Evolutionary conservation across 805 yeast species (phyloP).

Genomic region (Hanseniaspora valbyensis): DNA sequence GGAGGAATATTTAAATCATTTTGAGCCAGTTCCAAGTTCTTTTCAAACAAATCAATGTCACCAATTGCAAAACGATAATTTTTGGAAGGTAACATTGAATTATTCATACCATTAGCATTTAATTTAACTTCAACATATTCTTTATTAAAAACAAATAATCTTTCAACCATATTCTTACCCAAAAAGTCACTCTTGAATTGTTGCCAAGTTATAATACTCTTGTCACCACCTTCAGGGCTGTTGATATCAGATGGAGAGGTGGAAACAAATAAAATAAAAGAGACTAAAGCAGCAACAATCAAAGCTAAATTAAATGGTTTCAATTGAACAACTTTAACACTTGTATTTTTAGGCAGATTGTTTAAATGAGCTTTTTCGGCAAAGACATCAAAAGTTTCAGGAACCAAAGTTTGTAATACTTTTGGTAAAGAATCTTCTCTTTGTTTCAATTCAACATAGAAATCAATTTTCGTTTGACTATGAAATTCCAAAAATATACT

Average conservation of each 20-base stretch:
- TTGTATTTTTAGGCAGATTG: slow-evolving; percentile 28
- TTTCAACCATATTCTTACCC: slow-evolving; percentile 65
- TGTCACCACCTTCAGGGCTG: slow-evolving; percentile 25
- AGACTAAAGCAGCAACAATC: slow-evolving; percentile 23
- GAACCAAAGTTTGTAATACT: neutral
- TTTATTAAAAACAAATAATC: slow-evolving; percentile 66
- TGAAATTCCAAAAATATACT: neutral
- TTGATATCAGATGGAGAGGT: slow-evolving; percentile 20
- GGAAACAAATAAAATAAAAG: slow-evolving; percentile 27
- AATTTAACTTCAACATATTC: slow-evolving; percentile 61
- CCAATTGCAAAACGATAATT: slow-evolving; percentile 67
- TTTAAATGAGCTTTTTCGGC: neutral
- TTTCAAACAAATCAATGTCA: slow-evolving; percentile 78
- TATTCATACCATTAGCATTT: slow-evolving; percentile 48
- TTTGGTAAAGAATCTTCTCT: neutral
- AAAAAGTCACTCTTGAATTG: slow-evolving; percentile 69
- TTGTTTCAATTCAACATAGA: neutral
- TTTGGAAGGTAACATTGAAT: slow-evolving; percentile 32
- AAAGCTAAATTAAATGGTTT: slow-evolving; percentile 2
- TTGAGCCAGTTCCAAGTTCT: slow-evolving; percentile 64
- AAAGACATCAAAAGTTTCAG: neutral
- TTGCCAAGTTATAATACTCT: slow-evolving; percentile 72
- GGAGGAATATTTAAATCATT: slow-evolving; percentile 52
- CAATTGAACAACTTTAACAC: slow-evolving; percentile 20
- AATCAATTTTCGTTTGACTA: neutral